Evolutionary conservation across 1,284 basidiomycete genomes (phyloP).

Genomic region (Ceratobasidium sp.): DNA sequence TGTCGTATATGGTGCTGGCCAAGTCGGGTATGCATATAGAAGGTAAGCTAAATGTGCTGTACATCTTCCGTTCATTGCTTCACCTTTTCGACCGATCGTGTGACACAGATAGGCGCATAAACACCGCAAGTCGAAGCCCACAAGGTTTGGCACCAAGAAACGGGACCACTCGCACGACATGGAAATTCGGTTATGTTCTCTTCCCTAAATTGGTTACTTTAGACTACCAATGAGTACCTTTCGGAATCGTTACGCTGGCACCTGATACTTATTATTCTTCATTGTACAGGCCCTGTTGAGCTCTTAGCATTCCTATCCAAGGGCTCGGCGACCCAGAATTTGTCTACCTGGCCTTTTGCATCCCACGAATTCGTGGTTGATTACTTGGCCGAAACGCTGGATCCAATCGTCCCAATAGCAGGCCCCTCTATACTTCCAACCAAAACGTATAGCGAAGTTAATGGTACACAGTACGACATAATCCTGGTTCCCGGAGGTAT

Average conservation of each 20-base stretch:
- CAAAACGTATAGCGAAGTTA: slow-evolving; percentile 26
- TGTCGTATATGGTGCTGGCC: no score
- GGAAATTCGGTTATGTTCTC: slow-evolving; percentile 28
- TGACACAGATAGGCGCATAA: no score
- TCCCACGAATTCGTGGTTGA: slow-evolving; percentile 36
- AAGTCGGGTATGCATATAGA: no score
- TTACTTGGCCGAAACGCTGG: slow-evolving; percentile 16
- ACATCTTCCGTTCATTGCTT: no score
- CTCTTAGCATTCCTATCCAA: slow-evolving; percentile 29
- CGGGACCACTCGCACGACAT: slow-evolving; percentile 22
- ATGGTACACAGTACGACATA: slow-evolving; percentile 34
- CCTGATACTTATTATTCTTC: neutral
- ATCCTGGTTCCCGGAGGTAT: slow-evolving; percentile 38
- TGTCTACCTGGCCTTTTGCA: slow-evolving; percentile 11
- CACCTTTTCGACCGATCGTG: no score
- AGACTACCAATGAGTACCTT: slow-evolving; percentile 27
- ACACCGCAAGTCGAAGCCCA: no score
- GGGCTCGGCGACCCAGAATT: slow-evolving; percentile 19
- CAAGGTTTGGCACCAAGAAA: neutral
- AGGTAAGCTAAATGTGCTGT: no score
- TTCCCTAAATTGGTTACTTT: slow-evolving; percentile 16
- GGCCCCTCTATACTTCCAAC: slow-evolving; percentile 2
- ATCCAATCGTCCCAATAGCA: slow-evolving; percentile 11
- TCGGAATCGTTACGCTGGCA: neutral
- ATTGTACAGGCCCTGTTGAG: slow-evolving; percentile 32